These are phyloP conservation scores for Hortaea sp. DNA, from an alignment of 2,329 filamentous ascomycete species.

Conservation along the genomic window DNA sequence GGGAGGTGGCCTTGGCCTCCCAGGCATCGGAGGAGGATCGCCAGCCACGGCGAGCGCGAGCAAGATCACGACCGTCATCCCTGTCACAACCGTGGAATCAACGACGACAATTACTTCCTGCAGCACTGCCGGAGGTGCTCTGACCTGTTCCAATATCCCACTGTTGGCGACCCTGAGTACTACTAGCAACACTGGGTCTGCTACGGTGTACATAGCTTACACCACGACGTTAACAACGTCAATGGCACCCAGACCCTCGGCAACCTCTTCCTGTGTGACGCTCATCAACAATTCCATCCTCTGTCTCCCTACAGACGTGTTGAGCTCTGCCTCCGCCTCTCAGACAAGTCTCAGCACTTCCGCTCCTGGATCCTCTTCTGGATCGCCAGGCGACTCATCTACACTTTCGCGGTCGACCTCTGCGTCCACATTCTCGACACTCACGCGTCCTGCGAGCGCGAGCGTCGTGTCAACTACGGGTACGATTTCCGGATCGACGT, in stretches of 20 bases:
- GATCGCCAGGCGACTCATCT: not conserved
- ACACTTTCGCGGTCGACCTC: not conserved
- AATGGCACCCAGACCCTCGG: not conserved
- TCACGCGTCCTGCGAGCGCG: not conserved
- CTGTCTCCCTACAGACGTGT: not conserved
- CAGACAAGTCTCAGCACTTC: too few relatives aligned
- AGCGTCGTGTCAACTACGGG: not conserved
- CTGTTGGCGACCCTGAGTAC: slow-evolving; percentile 1
- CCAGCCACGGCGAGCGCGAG: not conserved
- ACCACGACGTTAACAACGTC: slow-evolving; percentile 3
- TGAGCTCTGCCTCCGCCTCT: not conserved
- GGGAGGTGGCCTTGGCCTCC: slow-evolving; percentile 1
- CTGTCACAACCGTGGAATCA: slow-evolving; percentile 13
- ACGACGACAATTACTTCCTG: slow-evolving; percentile 18
- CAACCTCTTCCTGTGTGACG: not conserved
- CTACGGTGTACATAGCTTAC: slow-evolving; percentile 3
- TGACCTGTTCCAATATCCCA: slow-evolving; percentile 6
- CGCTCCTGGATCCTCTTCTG: too few relatives aligned
- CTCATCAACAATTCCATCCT: not conserved
- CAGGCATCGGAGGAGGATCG: not conserved
- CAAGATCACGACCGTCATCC: slow-evolving; percentile 2
- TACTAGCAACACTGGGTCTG: not conserved
- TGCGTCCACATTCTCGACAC: not conserved
- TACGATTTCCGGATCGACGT: not conserved
- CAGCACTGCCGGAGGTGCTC: slow-evolving; percentile 5